Conservation (phyloP, 768 basidiomycete genomes). For the Paxillus involutus region DNA sequence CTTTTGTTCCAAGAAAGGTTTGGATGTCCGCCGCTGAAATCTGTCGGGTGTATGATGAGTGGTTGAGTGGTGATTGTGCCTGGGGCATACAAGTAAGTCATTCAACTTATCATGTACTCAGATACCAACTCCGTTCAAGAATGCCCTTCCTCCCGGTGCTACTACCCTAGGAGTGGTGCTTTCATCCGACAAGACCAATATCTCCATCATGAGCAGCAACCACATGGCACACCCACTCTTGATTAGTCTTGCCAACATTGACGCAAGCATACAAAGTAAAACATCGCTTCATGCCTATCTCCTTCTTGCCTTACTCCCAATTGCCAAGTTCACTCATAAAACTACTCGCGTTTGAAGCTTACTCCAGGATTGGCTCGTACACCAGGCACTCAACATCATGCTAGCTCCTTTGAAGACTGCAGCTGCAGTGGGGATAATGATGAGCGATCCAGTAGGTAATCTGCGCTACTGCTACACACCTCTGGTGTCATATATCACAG, state of each 20-base stretch:
- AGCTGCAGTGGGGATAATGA: slow-evolving; percentile 17
- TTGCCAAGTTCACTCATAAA: slow-evolving; percentile 20
- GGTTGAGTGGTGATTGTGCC: slow-evolving; percentile 21
- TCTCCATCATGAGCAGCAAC: slow-evolving; percentile 2
- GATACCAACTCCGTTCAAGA: slow-evolving; percentile 1
- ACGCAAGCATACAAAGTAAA: slow-evolving; percentile 11
- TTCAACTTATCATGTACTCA: background rate
- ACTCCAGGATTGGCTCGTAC: slow-evolving; percentile 17
- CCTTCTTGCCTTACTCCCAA: slow-evolving; percentile 17
- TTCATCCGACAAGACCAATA: slow-evolving; percentile 33
- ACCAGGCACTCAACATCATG: slow-evolving; percentile 17
- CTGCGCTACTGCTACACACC: slow-evolving; percentile 14
- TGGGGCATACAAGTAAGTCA: slow-evolving; percentile 25
- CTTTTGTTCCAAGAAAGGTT: slow-evolving; percentile 15
- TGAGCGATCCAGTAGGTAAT: slow-evolving; percentile 22
- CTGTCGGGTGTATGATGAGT: slow-evolving; percentile 15
- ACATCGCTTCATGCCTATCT: slow-evolving; percentile 15
- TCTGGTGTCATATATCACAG: slow-evolving; percentile 27
- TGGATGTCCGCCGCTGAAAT: slow-evolving; percentile 9
- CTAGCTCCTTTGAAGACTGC: slow-evolving; percentile 15
- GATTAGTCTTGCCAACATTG: slow-evolving; percentile 5
- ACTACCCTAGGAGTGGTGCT: slow-evolving; percentile 31
- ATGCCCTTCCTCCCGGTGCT: slow-evolving; percentile 19
- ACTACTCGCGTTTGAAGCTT: slow-evolving; percentile 10
- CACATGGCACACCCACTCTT: slow-evolving; percentile 7